A percentile compares a stretch with the other conserved stretches of the same genome.
phyloP scores from a whole-genome alignment of 2,329 filamentous ascomycete species.

The Pseudogymnoascus sp. region DNA sequence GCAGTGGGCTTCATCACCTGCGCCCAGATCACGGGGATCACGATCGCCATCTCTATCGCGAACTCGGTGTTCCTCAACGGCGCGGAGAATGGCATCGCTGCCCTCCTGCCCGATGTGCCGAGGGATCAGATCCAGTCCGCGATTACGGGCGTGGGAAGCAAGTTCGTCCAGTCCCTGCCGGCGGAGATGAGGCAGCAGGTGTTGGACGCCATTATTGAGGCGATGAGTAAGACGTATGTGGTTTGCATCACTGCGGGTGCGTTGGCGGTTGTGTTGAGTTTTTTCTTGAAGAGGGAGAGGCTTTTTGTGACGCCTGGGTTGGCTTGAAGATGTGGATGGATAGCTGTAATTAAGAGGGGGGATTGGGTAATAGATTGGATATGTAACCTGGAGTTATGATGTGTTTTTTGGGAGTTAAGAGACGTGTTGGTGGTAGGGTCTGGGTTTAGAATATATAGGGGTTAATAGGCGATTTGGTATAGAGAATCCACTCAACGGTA shows the following conservation, averaged over 20 bases:
- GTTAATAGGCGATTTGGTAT: not conserved
- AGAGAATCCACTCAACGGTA: not conserved
- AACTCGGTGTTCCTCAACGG: conserved; percentile 32
- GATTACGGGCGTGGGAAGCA: conserved; percentile 23
- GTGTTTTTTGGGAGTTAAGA: not conserved
- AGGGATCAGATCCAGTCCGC: conserved; percentile 23
- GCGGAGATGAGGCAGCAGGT: conserved; percentile 15
- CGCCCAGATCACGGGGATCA: conserved; percentile 30
- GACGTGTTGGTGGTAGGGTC: not conserved
- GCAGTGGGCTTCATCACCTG: conserved; percentile 34
- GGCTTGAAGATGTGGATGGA: not conserved
- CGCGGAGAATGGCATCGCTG: conserved; percentile 23
- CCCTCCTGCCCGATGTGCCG: conserved; percentile 22
- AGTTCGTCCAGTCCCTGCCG: conserved; percentile 18
- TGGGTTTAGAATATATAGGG: not conserved
- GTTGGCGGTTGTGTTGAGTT: conserved; percentile 24
- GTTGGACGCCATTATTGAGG: conserved; percentile 27
- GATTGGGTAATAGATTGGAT: not conserved
- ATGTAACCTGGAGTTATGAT: no score
- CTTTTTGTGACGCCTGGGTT: conserved; percentile 22
- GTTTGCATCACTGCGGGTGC: conserved; percentile 28
- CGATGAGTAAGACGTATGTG: conserved; percentile 29
- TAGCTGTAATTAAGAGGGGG: not conserved
- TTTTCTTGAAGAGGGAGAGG: conserved; percentile 31
- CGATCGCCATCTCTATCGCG: conserved; percentile 32